Evolutionary conservation across 768 basidiomycete genomes (phyloP), one percentile per base, ranked within the genome.

Genomic region (Tremella yokohamensis): DNA sequence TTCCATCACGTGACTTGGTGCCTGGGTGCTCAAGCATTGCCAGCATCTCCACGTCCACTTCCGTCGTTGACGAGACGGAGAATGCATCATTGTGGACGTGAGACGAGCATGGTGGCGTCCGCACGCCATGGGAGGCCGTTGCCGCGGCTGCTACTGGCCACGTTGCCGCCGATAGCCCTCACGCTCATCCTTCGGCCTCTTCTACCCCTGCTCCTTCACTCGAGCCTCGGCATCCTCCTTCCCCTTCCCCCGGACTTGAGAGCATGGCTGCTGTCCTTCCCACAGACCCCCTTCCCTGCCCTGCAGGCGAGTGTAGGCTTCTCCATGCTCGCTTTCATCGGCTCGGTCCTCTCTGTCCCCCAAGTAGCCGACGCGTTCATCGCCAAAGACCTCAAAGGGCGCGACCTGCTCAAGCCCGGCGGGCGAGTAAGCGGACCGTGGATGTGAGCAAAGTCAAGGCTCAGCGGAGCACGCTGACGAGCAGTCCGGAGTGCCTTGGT

Each of bases 401-500:
- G 81, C 60, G 96, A 99, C 76, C 78, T 96, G 59, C 81, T 96
- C 49, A 98, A 99, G 76, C 83, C 86, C 77, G 26, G 37, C 47
- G 60, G 61, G n/a, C 44, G 71, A 49, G 39, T 50, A 0, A 60
- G 57, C 25, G 65, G 63, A 58, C 62, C 66, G 15, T 56, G 66
- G 56, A 54, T 75, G 71, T 70, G 63, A 63, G 70, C 70, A 15
- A 6, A 4, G 22, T 16, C 4, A 7, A 20, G 18, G 48, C 38
- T 7, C 39, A 1, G n/a, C 29, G 18, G 8, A 50, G 18, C 24
- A 7, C n/a, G 18, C 19, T 50, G 49, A 50, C 16, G 3, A 34
- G 15, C 56, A 98, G 93, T 74, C 93, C 96, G 42, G 96, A 99
- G 79, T 90, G 90, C 64, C 84, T 87, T 68, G 94, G 94, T 12